Evolutionary conservation across 1,284 basidiomycete genomes (phyloP), one percentile per base, ranked within the genome.

Genomic region (Ceratobasidium sp.): DNA sequence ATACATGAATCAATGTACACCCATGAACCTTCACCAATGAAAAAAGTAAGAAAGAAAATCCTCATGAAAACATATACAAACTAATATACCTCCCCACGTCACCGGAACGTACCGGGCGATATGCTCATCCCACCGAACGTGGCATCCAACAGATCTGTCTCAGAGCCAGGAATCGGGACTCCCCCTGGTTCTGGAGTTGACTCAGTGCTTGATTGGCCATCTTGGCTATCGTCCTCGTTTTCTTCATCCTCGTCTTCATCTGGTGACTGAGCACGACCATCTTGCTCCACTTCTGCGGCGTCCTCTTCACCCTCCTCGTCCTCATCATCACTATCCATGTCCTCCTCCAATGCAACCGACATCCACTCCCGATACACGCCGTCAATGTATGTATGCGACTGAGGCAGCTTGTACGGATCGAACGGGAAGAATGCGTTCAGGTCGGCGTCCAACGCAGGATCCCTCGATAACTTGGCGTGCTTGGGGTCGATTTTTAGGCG

Each of bases 391-490:
- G 82, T 81, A 53, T 86, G 84, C 8, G 92, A 93, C 71, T 87
- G 87, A 0, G 94, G 93, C 1, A 99, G 89, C 78, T 92, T 94
- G 85, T 96, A 99, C 0, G 98, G 98, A 82, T 99, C 98, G 81
- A 99, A 99, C 0, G 98, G 98, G 86, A 99, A 99, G 86, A 99
- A 99, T 15, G 91, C 91, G 81, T 97, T 96, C 62, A 99, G 86
- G 75, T 96, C 89, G 76, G 89, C 83, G 53, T 84, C 83, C 66
- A 79, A 66, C 17, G 65, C 51, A 27, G 76, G 69, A 60, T 74
- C 64, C 14, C 65, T 50, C 17, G 47, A 45, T 27, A 56, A 48
- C n/a, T 48, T 53, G 24, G 69, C 31, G n/a, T 63, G 75, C 29
- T 63, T 76, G 17, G 75, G 51, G 33, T 62, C 53, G 44, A 74